A percentile compares a stretch with the other conserved stretches of the same genome.
These are phyloP conservation scores for Phytophthora melonis DNA, from an alignment of 352 stramenopile species.

Conservation along the genomic window DNA sequence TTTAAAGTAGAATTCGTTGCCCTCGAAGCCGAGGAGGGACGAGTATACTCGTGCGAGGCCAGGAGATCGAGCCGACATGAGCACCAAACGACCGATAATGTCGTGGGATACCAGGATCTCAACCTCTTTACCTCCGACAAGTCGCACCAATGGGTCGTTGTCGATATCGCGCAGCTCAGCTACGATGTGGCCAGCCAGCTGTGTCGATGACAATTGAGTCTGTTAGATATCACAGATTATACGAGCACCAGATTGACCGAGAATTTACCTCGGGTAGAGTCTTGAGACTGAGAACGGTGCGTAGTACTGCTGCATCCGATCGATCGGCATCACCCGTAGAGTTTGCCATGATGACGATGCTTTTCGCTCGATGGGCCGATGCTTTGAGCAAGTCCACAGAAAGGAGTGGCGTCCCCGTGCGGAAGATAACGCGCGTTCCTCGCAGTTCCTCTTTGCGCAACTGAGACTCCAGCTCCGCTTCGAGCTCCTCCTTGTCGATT, in stretches of 20 bases:
- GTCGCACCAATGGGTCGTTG: conserved; percentile 74
- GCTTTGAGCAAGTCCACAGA: conserved; percentile 82
- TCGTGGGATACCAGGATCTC: conserved; percentile 89
- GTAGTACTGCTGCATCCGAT: conserved; percentile 73
- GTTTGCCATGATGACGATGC: conserved; percentile 80
- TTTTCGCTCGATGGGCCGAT: conserved; percentile 66
- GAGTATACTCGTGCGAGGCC: conserved; percentile 71
- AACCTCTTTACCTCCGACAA: conserved; percentile 75
- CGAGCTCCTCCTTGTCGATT: conserved; percentile 73
- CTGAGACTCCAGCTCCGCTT: conserved; percentile 63
- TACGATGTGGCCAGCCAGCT: conserved; percentile 80
- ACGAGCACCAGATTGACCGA: background rate
- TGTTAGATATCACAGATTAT: background rate
- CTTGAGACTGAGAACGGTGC: conserved; percentile 80
- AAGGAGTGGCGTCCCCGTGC: conserved; percentile 73
- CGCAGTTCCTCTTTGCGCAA: conserved; percentile 57
- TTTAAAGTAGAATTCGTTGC: conserved; percentile 90
- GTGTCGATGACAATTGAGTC: background rate
- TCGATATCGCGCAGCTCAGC: conserved; percentile 88
- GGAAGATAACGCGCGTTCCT: conserved; percentile 81
- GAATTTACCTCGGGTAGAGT: conserved; percentile 56
- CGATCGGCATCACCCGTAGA: conserved; percentile 74
- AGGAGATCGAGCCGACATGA: conserved; percentile 81
- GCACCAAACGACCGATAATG: conserved; percentile 83
- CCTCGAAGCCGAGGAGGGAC: conserved; percentile 79